Evolutionary conservation across 1,284 basidiomycete species (phyloP).

Genomic region (Pseudozyma tsukubaensis): DNA sequence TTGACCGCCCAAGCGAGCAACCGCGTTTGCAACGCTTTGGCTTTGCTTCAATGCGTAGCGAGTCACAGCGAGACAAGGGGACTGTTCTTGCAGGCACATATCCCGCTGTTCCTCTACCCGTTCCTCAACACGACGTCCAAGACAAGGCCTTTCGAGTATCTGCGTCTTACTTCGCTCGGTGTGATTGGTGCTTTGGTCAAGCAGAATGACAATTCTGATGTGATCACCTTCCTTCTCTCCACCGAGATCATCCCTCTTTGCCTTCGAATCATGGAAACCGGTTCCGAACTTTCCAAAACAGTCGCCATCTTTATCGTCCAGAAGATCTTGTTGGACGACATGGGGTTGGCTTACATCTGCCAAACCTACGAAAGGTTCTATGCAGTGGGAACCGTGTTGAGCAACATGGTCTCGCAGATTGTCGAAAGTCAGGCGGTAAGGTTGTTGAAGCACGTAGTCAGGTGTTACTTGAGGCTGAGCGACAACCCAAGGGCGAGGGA

Average conservation of each 20-base stretch:
- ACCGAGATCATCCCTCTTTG: constrained; percentile 99
- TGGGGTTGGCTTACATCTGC: constrained; percentile 97
- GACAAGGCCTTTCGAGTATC: constrained; percentile 98
- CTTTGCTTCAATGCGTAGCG: constrained; percentile 93
- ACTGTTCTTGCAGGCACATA: constrained; percentile 77
- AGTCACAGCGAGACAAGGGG: constrained; percentile 66
- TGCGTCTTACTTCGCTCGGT: constrained; percentile 94
- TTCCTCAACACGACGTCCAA: constrained; percentile 99
- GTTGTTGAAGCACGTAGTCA: constrained; percentile 95
- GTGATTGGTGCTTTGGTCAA: constrained; percentile 99
- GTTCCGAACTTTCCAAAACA: constrained; percentile 98
- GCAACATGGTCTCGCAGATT: constrained; percentile 91
- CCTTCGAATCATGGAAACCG: constrained; percentile 99
- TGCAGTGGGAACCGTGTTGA: constrained; percentile 96
- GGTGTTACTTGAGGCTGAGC: constrained; percentile 94
- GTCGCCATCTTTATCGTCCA: constrained; percentile 99
- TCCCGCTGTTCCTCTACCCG: constrained; percentile 97
- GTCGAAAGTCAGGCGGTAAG: constrained; percentile 93
- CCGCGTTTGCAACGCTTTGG: constrained; percentile 97
- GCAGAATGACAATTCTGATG: constrained; percentile 93
- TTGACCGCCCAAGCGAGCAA: constrained; percentile 99
- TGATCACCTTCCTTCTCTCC: constrained; percentile 98
- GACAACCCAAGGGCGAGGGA: constrained; percentile 98
- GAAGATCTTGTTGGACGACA: constrained; percentile 98
- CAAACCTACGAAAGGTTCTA: constrained; percentile 99